phyloP scores from a whole-genome alignment of 257 asterid species.

The Solanum pinnatisectum region DNA sequence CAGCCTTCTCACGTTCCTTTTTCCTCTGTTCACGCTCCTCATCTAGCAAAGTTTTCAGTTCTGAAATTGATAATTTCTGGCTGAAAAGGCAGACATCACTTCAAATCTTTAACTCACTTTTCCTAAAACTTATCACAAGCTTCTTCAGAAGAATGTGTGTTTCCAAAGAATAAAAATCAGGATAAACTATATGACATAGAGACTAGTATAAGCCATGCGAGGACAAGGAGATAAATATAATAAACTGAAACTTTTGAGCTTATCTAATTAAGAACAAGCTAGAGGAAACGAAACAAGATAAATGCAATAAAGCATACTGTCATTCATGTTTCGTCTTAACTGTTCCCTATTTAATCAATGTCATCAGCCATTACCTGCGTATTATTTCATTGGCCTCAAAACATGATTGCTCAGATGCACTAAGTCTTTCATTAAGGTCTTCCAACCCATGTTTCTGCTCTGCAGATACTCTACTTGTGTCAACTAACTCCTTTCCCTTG shows the following conservation, averaged over 20 bases:
- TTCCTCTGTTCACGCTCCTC: conserved; percentile 95
- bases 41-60: conserved; percentile 63
- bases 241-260: neutral
- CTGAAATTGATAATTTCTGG: conserved; percentile 76
- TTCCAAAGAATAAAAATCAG: neutral
- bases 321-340: neutral
- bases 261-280: neutral
- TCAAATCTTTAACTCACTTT: neutral
- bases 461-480: conserved; percentile 43
- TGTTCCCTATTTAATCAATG: neutral
- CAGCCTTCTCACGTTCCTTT: conserved; percentile 85
- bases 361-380: conserved; percentile 43
- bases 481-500: conserved; percentile 57
- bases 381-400: conserved; percentile 91
- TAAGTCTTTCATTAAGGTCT: conserved; percentile 68
- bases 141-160: neutral
- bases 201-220: neutral
- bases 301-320: neutral
- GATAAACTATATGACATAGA: neutral
- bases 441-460: conserved; percentile 75
- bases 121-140: neutral
- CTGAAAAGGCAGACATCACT: conserved; percentile 35
- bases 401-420: conserved; percentile 70
- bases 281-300: neutral
- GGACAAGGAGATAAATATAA: neutral